A percentile compares a stretch with the other conserved stretches of the same genome.
phyloP scores from a whole-genome alignment of 2,329 filamentous ascomycete genomes.

The Emergomyces orientalis region DNA sequence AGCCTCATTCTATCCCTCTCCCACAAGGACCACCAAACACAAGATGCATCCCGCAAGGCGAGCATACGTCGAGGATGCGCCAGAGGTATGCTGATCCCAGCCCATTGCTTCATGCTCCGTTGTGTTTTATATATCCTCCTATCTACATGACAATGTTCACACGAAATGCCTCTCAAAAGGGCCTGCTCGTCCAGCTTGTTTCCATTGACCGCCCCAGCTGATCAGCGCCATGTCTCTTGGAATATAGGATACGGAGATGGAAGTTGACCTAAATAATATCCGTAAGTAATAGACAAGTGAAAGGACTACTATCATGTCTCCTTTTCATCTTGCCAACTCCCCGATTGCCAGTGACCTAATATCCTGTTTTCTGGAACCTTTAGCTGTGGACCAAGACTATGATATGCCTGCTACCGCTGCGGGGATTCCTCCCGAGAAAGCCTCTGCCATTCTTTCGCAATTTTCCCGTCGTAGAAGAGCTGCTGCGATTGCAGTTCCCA shows the following conservation, averaged over 20 bases:
- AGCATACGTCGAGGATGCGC: conserved; percentile 85
- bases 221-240: conserved; percentile 22
- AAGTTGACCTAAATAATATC: conserved; percentile 54
- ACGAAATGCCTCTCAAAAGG: conserved; percentile 12
- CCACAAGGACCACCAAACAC: neutral
- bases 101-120: conserved; percentile 25
- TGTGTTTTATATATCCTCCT: conserved; percentile 14
- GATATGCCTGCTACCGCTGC: conserved; percentile 57
- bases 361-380: conserved; percentile 1
- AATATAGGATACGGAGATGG: conserved; percentile 47
- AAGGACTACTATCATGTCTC: neutral
- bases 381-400: conserved; percentile 73
- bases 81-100: conserved; percentile 47
- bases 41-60: conserved; percentile 79
- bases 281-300: conserved; percentile 41
- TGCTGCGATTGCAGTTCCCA: conserved; percentile 82
- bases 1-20: neutral
- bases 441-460: conserved; percentile 74
- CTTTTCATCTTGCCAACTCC: neutral
- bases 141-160: conserved; percentile 12
- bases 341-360: neutral
- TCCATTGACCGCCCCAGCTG: conserved; percentile 16
- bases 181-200: conserved; percentile 10
- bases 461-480: conserved; percentile 87
- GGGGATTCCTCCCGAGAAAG: conserved; percentile 68